Conservation (phyloP, 371 early-diverging fungal genomes). For the Zancudomyces culisetae region DNA sequence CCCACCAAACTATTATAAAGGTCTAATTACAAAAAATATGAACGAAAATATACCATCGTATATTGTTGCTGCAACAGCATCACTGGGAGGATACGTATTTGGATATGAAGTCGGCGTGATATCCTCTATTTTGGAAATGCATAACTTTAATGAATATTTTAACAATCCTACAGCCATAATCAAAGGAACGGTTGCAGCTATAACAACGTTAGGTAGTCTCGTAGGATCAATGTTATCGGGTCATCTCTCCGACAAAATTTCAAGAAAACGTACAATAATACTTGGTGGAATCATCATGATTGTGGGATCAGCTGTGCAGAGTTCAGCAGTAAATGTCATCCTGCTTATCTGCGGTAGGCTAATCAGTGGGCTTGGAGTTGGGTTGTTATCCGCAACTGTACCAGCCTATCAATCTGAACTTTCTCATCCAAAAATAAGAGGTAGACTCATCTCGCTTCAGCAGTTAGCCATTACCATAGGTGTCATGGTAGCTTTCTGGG, state of each 20-base stretch:
- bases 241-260: conserved; percentile 40
- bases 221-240: conserved; percentile 37
- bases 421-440: conserved; percentile 62
- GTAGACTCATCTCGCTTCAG: conserved; percentile 63
- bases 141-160: conserved; percentile 25
- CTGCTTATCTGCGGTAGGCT: conserved; percentile 49
- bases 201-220: conserved; percentile 41
- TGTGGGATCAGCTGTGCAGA: conserved; percentile 45
- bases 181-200: conserved; percentile 33
- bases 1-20: no score
- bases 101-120: conserved; percentile 30
- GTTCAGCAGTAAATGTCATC: conserved; percentile 26
- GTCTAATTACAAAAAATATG: no score
- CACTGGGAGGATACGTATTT: conserved; percentile 23
- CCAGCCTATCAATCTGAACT: conserved; percentile 82
- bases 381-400: conserved; percentile 61
- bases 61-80: conserved; percentile 8
- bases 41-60: neutral
- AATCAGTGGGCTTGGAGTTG: conserved; percentile 59
- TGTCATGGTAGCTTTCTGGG: conserved; percentile 45
- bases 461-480: conserved; percentile 67
- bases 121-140: conserved; percentile 23
- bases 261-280: conserved; percentile 52
- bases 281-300: conserved; percentile 42
- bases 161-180: conserved; percentile 22